These are phyloP conservation scores for Anastatica hierochuntica DNA, from an alignment of 345 rosid genomes.

Conservation along the genomic window DNA sequence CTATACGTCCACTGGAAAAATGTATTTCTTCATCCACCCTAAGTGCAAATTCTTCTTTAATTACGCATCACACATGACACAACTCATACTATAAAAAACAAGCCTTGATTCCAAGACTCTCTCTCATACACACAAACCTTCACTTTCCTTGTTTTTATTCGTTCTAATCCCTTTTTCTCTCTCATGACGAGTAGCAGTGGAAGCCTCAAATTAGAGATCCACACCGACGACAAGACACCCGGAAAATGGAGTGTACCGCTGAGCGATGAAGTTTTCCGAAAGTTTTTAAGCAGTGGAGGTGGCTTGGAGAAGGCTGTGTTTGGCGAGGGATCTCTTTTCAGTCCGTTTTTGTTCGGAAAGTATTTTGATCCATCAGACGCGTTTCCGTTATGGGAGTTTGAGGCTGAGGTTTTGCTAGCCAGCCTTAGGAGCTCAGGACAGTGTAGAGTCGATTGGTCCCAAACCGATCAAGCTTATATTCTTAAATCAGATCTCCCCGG, in stretches of 20 bases:
- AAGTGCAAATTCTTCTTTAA: too few species aligned
- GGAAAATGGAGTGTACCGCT: conserved; percentile 67
- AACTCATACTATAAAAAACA: conserved; percentile 14
- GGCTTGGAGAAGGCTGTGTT: conserved; percentile 40
- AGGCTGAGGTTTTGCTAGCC: conserved; percentile 45
- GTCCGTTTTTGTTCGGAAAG: conserved; percentile 75
- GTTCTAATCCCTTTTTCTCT: conserved; percentile 5
- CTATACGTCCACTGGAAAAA: too few species aligned
- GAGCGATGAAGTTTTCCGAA: conserved; percentile 44
- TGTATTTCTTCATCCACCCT: too few species aligned
- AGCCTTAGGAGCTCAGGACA: conserved; percentile 51
- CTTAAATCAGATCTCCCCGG: conserved; percentile 75
- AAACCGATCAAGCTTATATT: conserved; percentile 61
- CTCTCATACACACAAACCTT: conserved; percentile 8
- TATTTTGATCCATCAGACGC: conserved; percentile 93
- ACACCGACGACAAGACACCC: conserved; percentile 47
- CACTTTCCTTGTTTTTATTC: background rate
- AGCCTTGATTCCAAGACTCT: conserved; percentile 15
- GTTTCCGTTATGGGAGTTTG: conserved; percentile 85
- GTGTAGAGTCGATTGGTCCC: conserved; percentile 62
- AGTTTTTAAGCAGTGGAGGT: conserved; percentile 37
- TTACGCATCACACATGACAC: too few species aligned
- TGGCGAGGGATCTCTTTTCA: conserved; percentile 74
- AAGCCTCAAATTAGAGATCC: conserved; percentile 43
- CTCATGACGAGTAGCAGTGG: conserved; percentile 21